Evolutionary conservation across 495 filamentous ascomycete genomes (phyloP).

Genomic region (Hapsidospora chrysogenum): DNA sequence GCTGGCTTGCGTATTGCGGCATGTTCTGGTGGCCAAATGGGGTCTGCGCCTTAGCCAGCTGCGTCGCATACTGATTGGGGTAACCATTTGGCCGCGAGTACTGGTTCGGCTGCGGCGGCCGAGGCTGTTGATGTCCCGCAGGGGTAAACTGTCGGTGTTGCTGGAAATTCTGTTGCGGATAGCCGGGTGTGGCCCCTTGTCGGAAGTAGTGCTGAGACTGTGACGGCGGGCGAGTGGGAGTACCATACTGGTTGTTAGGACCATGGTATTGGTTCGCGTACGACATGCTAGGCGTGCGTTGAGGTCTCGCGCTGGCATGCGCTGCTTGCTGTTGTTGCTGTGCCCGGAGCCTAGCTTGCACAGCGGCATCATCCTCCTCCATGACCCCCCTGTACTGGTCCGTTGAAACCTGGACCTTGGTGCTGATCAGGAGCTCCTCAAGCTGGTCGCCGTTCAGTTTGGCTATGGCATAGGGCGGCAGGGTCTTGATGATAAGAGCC

Average conservation of each 20-base stretch:
- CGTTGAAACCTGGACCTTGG: constrained; percentile 55
- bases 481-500: constrained; percentile 46
- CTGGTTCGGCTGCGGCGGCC: constrained; percentile 13
- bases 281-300: constrained; percentile 16
- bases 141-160: constrained; percentile 11
- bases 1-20: constrained; percentile 19
- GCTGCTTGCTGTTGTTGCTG: constrained; percentile 12
- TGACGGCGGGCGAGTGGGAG: constrained; percentile 10
- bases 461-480: constrained; percentile 76
- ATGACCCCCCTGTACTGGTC: constrained; percentile 63
- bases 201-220: constrained; percentile 8
- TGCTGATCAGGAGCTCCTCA: constrained; percentile 65
- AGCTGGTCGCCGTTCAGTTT: constrained; percentile 75
- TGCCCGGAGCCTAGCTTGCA: constrained; percentile 15
- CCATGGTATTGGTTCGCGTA: constrained; percentile 19
- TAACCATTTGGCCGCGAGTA: constrained; percentile 13
- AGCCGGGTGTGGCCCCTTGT: neutral
- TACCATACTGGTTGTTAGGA: constrained; percentile 8
- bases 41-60: constrained; percentile 18
- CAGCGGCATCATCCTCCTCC: constrained; percentile 61
- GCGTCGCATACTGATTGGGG: constrained; percentile 13
- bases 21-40: constrained; percentile 22
- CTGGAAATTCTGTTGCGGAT: constrained; percentile 10
- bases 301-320: constrained; percentile 15
- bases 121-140: constrained; percentile 13